These are phyloP conservation scores for Malus sieversii DNA, from an alignment of 306 rosid species.

Conservation along the genomic window DNA sequence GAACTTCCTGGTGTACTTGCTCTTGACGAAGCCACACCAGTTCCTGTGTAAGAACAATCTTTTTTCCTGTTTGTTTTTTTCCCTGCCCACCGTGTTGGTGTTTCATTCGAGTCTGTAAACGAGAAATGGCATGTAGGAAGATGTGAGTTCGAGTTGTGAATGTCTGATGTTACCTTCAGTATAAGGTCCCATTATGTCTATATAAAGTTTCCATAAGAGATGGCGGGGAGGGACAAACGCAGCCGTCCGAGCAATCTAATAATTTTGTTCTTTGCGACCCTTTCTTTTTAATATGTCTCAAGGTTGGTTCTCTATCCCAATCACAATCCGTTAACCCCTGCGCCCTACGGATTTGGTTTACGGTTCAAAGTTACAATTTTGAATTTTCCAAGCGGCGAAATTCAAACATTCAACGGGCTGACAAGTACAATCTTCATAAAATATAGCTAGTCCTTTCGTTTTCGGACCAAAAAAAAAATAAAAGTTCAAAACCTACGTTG, in stretches of 20 bases:
- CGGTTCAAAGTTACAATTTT: too few relatives aligned
- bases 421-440: too few relatives aligned
- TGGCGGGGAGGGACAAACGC: slow-evolving; percentile 11
- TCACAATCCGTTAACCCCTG: too few relatives aligned
- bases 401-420: too few relatives aligned
- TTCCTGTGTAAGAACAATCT: slow-evolving; percentile 54
- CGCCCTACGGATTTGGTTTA: too few relatives aligned
- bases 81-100: slow-evolving; percentile 14
- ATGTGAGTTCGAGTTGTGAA: slow-evolving; percentile 43
- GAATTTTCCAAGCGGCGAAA: too few relatives aligned
- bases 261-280: background rate
- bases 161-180: slow-evolving; percentile 29
- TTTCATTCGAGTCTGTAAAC: slow-evolving; percentile 36
- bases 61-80: slow-evolving; percentile 16
- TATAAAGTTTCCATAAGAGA: slow-evolving; percentile 26
- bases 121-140: slow-evolving; percentile 40
- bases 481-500: too few relatives aligned
- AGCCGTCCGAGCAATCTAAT: slow-evolving; percentile 10
- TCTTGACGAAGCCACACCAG: slow-evolving; percentile 79
- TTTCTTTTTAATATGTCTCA: too few relatives aligned
- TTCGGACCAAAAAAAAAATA: too few relatives aligned
- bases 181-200: slow-evolving; percentile 5
- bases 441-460: too few relatives aligned
- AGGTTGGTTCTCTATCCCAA: too few relatives aligned
- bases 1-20: slow-evolving; percentile 98